A percentile compares a stretch with the other conserved stretches of the same genome.
Conservation (phyloP, 257 asterid species). For the Solanum clarkiae region DNA sequence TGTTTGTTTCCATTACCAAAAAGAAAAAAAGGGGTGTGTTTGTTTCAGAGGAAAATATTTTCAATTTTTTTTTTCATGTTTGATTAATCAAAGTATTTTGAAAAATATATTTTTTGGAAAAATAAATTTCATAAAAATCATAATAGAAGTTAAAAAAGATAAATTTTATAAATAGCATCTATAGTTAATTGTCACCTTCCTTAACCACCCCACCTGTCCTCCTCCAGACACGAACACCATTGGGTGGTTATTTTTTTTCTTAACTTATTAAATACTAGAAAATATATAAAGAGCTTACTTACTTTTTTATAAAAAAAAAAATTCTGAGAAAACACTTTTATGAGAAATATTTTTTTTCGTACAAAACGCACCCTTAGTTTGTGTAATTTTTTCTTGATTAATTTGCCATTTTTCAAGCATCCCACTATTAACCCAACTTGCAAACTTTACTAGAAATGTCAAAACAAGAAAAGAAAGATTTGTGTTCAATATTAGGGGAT, state of each 20-base stretch:
- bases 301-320: too few species aligned
- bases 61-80: too few species aligned
- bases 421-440: neutral
- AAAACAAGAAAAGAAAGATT: too few species aligned
- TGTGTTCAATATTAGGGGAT: neutral
- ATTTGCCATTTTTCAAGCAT: neutral
- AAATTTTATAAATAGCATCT: neutral
- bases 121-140: neutral
- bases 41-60: neutral
- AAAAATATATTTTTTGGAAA: too few species aligned
- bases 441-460: neutral
- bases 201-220: neutral
- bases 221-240: neutral
- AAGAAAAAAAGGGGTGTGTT: neutral
- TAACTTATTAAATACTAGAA: too few species aligned
- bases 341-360: too few species aligned
- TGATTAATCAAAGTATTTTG: neutral
- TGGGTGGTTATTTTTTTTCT: too few species aligned
- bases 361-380: neutral
- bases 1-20: neutral
- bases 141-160: neutral
- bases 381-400: neutral
- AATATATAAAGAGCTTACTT: too few species aligned
- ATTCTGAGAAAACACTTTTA: too few species aligned
- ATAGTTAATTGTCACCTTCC: neutral